phyloP scores from a whole-genome alignment of 768 basidiomycete genomes.

The Phaeolepiota aurea region DNA sequence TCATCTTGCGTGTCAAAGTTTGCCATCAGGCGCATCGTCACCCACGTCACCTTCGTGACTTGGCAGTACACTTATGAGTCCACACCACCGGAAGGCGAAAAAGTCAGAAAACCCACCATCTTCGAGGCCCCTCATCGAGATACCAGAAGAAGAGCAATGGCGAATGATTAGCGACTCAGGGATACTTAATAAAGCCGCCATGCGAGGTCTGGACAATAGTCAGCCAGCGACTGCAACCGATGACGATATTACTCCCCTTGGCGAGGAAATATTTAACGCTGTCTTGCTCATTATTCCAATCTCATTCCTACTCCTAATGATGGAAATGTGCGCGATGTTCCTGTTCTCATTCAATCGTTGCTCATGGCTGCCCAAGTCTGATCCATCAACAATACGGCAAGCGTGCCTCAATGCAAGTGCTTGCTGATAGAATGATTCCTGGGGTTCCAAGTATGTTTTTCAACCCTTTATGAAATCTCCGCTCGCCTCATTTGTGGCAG shows the following conservation, averaged over 20 bases:
- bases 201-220: constrained; percentile 4
- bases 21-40: neutral
- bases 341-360: constrained; percentile 3
- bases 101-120: constrained; percentile 7
- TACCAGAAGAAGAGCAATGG: constrained; percentile 74
- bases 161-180: constrained; percentile 63
- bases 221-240: constrained; percentile 6
- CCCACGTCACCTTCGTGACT: too few relatives aligned
- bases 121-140: constrained; percentile 30
- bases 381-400: constrained; percentile 75
- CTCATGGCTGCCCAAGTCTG: constrained; percentile 38
- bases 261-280: constrained; percentile 66
- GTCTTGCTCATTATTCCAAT: constrained; percentile 63
- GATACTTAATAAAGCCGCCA: constrained; percentile 32
- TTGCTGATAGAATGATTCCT: constrained; percentile 51
- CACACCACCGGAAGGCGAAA: constrained; percentile 12
- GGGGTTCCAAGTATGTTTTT: constrained; percentile 65
- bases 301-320: constrained; percentile 65
- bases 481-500: constrained; percentile 24
- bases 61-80: too few relatives aligned
- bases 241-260: constrained; percentile 30
- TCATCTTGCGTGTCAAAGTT: constrained; percentile 11
- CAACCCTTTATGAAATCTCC: neutral
- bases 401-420: constrained; percentile 34
- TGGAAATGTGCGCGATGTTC: constrained; percentile 84